Base-by-base conservation (phyloP, 768 basidiomycete species). In the Butyriboletus loyo region DNA sequence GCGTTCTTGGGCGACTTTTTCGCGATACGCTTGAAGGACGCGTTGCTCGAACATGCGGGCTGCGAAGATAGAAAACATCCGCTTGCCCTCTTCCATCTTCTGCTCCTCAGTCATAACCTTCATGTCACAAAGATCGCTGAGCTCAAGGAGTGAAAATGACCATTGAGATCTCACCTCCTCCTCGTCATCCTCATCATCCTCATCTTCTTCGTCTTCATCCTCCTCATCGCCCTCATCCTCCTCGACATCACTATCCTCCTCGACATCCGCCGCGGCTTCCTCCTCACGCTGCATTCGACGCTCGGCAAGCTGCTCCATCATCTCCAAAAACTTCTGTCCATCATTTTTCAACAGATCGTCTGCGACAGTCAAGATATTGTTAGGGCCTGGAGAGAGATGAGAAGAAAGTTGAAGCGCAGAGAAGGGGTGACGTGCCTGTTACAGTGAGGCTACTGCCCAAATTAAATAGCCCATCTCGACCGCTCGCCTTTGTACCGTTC, bases 21-120 rank as follows among this genome's bases (percentile, higher is more conserved):
- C 96, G 34, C 96, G 88, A 66, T 96, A 98, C 14, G 96, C 93
- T 64, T 93, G 89, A 49, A 97, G 83, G 35, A 98, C 97, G 22
- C 97, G 86, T 72, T 98, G 96, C 74, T 99, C 97, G 70, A 99
- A 98, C 95, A 98, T 97, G 49, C 97, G 85, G 38, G 97, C 97
- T 15, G 97, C 97, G 64, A 99, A 99, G 72, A 99, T 97, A 58
- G 93, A 94, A 77, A 99, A 99, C 97, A 99, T 99, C 46, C 92
- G 84, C 71, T 95, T 93, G 60, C 97, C 97, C 73, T 98, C 97
- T 72, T 98, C 96, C 89, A 96, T 95, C 73, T 96, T 95, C 73
- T 98, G 92, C 71, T 92, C 90, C 70, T 98, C 95, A 3, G 95
- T 94, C 82, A 96, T 83, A 42, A 81, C 76, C 85, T 87, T 50